A percentile compares a stretch with the other conserved stretches of the same genome.
phyloP scores from a whole-genome alignment of 805 yeast genomes.

The Candida endomychidarum region DNA sequence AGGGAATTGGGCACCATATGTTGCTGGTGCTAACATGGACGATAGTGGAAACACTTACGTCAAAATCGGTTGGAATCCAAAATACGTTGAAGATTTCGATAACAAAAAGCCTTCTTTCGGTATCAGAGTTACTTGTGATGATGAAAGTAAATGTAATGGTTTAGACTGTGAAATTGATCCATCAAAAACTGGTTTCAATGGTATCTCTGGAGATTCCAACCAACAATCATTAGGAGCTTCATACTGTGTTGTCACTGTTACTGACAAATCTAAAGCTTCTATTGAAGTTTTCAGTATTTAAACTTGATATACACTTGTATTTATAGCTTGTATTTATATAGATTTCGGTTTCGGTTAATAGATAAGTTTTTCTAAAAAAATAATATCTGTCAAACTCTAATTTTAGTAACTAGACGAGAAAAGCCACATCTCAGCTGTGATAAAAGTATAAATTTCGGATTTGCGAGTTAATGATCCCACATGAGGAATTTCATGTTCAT shows the following conservation, averaged over 20 bases:
- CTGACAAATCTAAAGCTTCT: slow-evolving; percentile 58
- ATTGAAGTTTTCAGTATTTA: slow-evolving; percentile 61
- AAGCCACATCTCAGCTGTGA: too few relatives aligned
- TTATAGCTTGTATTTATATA: slow-evolving; percentile 3
- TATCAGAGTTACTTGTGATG: slow-evolving; percentile 70
- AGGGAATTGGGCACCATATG: slow-evolving; percentile 94
- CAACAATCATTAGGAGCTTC: slow-evolving; percentile 53
- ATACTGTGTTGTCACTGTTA: slow-evolving; percentile 84
- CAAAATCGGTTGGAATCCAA: slow-evolving; percentile 91
- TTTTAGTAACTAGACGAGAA: too few relatives aligned
- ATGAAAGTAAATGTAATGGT: slow-evolving; percentile 68
- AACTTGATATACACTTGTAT: not conserved
- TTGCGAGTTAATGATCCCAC: too few relatives aligned
- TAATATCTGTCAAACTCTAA: too few relatives aligned
- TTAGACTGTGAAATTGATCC: slow-evolving; percentile 83
- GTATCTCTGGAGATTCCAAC: slow-evolving; percentile 41
- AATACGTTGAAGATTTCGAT: slow-evolving; percentile 66
- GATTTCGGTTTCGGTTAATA: too few relatives aligned
- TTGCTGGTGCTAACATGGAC: slow-evolving; percentile 88
- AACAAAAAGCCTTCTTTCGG: slow-evolving; percentile 65
- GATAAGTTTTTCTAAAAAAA: too few relatives aligned
- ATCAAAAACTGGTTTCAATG: slow-evolving; percentile 56
- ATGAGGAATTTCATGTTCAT: too few relatives aligned
- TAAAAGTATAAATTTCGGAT: too few relatives aligned
- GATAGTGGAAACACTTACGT: slow-evolving; percentile 66